Conservation (phyloP, 441 rosid species). For the Erodium trifolium region DNA sequence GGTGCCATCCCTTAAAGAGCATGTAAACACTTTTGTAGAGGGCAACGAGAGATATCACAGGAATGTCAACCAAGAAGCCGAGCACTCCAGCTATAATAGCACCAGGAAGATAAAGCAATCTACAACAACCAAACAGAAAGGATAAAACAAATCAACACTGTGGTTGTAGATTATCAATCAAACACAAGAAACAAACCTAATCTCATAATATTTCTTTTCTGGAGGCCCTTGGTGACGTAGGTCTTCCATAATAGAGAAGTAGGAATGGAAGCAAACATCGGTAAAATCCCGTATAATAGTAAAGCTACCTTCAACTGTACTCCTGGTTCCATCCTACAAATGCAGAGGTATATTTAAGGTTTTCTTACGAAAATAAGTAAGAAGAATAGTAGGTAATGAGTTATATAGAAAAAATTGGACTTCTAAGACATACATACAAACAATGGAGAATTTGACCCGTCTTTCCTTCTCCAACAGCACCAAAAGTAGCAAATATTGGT, state of each 20-base stretch:
- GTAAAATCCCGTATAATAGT: slow-evolving; percentile 25
- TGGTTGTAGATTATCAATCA: not conserved
- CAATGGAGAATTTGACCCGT: slow-evolving; percentile 18
- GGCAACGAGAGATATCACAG: slow-evolving; percentile 21
- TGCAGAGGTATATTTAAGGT: not conserved
- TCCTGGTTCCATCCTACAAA: slow-evolving; percentile 24
- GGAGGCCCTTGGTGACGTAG: slow-evolving; percentile 18
- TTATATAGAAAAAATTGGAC: not conserved
- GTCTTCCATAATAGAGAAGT: slow-evolving; percentile 21
- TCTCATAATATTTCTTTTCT: slow-evolving; percentile 20
- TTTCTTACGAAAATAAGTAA: not conserved
- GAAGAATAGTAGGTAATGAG: not conserved
- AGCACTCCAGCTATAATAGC: slow-evolving; percentile 20
- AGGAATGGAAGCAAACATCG: slow-evolving; percentile 22
- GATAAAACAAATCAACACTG: not conserved
- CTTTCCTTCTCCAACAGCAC: slow-evolving; percentile 26
- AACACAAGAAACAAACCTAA: slow-evolving; percentile 14
- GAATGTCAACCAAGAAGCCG: slow-evolving; percentile 24
- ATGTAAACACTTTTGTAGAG: slow-evolving; percentile 24
- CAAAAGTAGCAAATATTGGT: slow-evolving; percentile 26
- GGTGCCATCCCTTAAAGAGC: slow-evolving; percentile 28
- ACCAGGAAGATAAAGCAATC: slow-evolving; percentile 25
- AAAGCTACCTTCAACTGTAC: slow-evolving; percentile 17
- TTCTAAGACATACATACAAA: slow-evolving; percentile 16
- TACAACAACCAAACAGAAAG: slow-evolving; percentile 4